Evolutionary conservation across 768 basidiomycete species (phyloP).

Genomic region (Tricholoma terreum): DNA sequence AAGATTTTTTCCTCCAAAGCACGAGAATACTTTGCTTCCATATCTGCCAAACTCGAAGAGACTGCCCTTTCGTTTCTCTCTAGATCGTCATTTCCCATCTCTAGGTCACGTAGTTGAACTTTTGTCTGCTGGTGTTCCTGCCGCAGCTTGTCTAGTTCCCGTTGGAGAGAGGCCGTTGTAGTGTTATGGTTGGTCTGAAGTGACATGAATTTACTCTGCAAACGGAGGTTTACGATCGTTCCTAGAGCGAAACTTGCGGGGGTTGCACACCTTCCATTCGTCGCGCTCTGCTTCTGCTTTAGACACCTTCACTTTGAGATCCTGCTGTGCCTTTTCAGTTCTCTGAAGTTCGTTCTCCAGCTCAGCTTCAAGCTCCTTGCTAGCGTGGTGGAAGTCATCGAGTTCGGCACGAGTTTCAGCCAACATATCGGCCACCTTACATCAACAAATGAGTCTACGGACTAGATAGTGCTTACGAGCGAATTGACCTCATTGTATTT

Average conservation of each 20-base stretch:
- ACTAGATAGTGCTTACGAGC: slow-evolving; percentile 2
- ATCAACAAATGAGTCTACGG: slow-evolving; percentile 3
- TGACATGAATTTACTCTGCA: slow-evolving; percentile 77
- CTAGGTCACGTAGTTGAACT: slow-evolving; percentile 79
- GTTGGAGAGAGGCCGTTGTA: slow-evolving; percentile 86
- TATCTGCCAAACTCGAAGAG: slow-evolving; percentile 75
- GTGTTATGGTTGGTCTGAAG: slow-evolving; percentile 90
- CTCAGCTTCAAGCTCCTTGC: slow-evolving; percentile 92
- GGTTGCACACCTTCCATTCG: slow-evolving; percentile 81
- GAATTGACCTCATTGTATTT: slow-evolving; percentile 67
- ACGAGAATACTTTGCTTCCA: slow-evolving; percentile 86
- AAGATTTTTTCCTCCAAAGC: slow-evolving; percentile 96
- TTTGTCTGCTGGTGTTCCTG: slow-evolving; percentile 70
- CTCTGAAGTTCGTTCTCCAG: slow-evolving; percentile 87
- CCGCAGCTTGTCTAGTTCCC: slow-evolving; percentile 81
- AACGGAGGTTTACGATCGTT: slow-evolving; percentile 7
- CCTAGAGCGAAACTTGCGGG: not conserved
- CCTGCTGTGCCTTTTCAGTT: slow-evolving; percentile 82
- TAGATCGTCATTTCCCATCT: slow-evolving; percentile 97
- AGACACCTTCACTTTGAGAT: slow-evolving; percentile 68
- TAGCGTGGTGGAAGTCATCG: slow-evolving; percentile 81
- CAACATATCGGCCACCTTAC: slow-evolving; percentile 76
- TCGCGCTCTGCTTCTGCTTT: slow-evolving; percentile 76
- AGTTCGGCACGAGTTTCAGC: slow-evolving; percentile 82
- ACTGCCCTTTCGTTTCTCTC: slow-evolving; percentile 92